Conservation (phyloP, 2,329 filamentous ascomycete species). For the Scedosporium apiospermum region DNA sequence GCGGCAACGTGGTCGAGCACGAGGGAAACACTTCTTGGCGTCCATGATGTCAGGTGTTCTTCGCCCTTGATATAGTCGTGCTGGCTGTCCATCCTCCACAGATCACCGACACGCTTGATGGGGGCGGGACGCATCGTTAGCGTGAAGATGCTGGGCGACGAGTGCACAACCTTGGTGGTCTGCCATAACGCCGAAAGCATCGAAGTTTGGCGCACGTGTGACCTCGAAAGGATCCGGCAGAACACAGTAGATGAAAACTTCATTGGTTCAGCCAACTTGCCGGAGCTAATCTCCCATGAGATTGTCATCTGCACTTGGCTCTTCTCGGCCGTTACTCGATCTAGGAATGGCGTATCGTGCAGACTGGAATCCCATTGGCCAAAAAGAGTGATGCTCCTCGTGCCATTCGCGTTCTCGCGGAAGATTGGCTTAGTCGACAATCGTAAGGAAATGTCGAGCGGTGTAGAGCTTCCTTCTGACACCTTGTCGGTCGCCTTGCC, state of each 20-base stretch:
- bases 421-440: slow-evolving; percentile 70
- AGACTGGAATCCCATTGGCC: slow-evolving; percentile 96
- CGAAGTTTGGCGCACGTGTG: slow-evolving; percentile 76
- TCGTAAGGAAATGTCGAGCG: slow-evolving; percentile 62
- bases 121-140: slow-evolving; percentile 78
- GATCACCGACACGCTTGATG: slow-evolving; percentile 81
- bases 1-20: slow-evolving; percentile 78
- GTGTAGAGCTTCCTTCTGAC: slow-evolving; percentile 41
- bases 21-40: slow-evolving; percentile 78
- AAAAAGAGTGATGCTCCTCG: slow-evolving; percentile 73
- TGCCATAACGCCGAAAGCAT: slow-evolving; percentile 85
- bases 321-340: slow-evolving; percentile 85
- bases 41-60: slow-evolving; percentile 76
- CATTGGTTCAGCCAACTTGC: slow-evolving; percentile 80
- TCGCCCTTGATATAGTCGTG: slow-evolving; percentile 96
- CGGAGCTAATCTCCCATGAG: slow-evolving; percentile 75
- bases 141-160: slow-evolving; percentile 78
- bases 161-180: slow-evolving; percentile 75
- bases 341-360: slow-evolving; percentile 85
- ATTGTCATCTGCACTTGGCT: slow-evolving; percentile 84
- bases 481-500: slow-evolving; percentile 78
- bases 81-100: slow-evolving; percentile 93
- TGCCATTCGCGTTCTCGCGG: slow-evolving; percentile 82
- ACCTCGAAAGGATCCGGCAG: slow-evolving; percentile 74
- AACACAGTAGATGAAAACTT: slow-evolving; percentile 72